Base-by-base conservation (phyloP, 225 moss, liverwort and hornwort genomes). In the Marchantia paleacea region DNA sequence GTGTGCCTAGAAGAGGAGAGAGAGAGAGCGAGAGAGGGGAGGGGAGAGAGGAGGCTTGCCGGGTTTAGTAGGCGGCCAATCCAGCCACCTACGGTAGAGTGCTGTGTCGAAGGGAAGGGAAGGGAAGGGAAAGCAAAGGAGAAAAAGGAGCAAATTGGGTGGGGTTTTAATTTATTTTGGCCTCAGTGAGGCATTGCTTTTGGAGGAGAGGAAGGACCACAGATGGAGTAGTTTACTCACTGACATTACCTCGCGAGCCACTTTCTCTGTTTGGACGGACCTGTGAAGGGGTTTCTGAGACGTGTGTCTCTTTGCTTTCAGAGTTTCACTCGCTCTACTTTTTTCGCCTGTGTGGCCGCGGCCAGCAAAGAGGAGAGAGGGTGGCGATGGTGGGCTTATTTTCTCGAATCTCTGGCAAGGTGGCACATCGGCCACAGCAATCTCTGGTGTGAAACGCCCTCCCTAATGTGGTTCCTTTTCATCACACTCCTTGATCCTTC, bases 341-440 rank as follows among this genome's bases (percentile, higher is more conserved):
- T 52, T 75, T 26, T 58, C 75, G 57, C 57, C 62, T 61, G 72
- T 51, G 76, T 76, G 76, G 76, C 60, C 64, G 64, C 47, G 78
- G 49, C 19, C 7, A 26, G 20, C 12, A 51, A 53, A 51, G 16
- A 47, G 61, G 8, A 24, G 31, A 47, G 24, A 58, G 58, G 71
- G 67, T 76, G 80, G 80, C 86, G 61, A 86, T 86, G 86, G 86
- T 86, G 86, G 86, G 86, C 48, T 80, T 86, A 19, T 86, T 86
- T 69, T 81, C 86, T 78, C 80, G 86, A 26, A 86, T 86, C 80
- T 86, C 83, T 73, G 86, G 86, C 69, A 86, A 71, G 83, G 83
- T 83, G 78, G 86, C 86, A 77, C 86, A 86, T 86, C 83, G 86
- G 72, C 74, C 83, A 47, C 83, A 83, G 63, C 83, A 86, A 80